Percentiles rank a stretch among this genome's conserved stretches.
Conservation (phyloP, 2,329 filamentous ascomycete genomes). For the Akanthomyces muscarius region DNA sequence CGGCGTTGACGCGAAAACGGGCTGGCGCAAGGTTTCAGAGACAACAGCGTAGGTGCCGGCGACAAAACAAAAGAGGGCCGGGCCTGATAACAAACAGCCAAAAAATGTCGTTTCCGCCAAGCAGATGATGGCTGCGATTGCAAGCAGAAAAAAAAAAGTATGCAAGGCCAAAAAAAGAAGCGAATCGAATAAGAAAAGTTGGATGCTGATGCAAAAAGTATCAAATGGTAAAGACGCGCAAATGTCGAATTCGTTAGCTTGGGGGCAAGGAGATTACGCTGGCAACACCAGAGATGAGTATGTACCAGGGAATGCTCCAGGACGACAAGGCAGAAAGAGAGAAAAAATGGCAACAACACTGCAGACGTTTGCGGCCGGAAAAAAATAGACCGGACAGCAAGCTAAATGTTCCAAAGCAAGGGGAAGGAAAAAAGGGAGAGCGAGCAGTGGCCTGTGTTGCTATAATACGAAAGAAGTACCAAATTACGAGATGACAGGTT, state of each 20-base stretch:
- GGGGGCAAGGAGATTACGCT: conserved; percentile 13
- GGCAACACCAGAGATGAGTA: conserved; percentile 7
- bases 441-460: background rate
- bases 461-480: conserved; percentile 1
- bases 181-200: background rate
- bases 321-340: background rate
- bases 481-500: background rate
- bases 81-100: conserved; percentile 11
- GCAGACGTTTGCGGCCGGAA: background rate
- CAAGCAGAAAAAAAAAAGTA: background rate
- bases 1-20: background rate
- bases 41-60: background rate
- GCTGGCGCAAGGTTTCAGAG: conserved; percentile 4
- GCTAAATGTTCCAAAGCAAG: background rate
- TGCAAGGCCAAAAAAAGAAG: background rate
- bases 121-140: background rate
- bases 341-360: background rate
- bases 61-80: conserved; percentile 13
- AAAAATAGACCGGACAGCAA: background rate
- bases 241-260: conserved; percentile 6
- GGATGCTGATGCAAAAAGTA: background rate
- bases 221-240: background rate
- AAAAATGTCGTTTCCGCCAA: conserved; percentile 1
- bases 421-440: conserved; percentile 4
- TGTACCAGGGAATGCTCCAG: background rate